Evolutionary conservation across 2,329 filamentous ascomycete species (phyloP).

Genomic region (Leptographium wingfieldii): DNA sequence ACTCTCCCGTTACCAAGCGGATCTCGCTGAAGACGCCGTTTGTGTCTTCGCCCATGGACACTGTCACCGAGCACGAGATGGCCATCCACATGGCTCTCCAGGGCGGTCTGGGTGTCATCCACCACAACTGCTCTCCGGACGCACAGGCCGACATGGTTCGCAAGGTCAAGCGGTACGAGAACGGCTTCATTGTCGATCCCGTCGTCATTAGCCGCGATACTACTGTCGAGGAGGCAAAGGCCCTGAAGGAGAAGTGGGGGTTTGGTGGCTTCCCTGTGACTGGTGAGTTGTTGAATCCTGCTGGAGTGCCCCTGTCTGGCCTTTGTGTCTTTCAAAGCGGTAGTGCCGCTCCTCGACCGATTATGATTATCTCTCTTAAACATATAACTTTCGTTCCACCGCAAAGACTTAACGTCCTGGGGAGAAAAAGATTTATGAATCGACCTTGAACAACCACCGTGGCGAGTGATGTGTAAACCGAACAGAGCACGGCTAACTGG

Average conservation of each 20-base stretch:
- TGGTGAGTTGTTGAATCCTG: conserved; percentile 49
- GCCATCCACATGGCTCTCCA: conserved; percentile 92
- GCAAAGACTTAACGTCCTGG: conserved; percentile 75
- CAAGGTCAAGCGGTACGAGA: conserved; percentile 98
- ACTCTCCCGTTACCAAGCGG: conserved; percentile 87
- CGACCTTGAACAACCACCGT: not conserved
- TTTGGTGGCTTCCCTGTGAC: conserved; percentile 98
- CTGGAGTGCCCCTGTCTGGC: conserved; percentile 1
- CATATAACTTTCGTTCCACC: conserved; percentile 99
- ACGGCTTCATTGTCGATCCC: conserved; percentile 95
- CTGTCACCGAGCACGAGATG: conserved; percentile 98
- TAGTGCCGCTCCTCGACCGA: conserved; percentile 16
- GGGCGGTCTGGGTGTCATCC: conserved; percentile 84
- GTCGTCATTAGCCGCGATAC: conserved; percentile 80
- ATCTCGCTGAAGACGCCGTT: conserved; percentile 95
- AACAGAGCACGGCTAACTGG: conserved; percentile 17
- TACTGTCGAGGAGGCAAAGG: conserved; percentile 82
- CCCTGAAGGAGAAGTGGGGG: conserved; percentile 93
- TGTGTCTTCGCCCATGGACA: conserved; percentile 98
- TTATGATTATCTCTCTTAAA: conserved; percentile 69
- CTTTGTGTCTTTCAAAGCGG: not conserved
- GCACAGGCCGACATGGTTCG: conserved; percentile 97
- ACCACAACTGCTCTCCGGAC: conserved; percentile 98
- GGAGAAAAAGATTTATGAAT: conserved; percentile 42
- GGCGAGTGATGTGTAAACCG: not conserved